A percentile compares a stretch with the other conserved stretches of the same genome.
Conservation (phyloP, 2,329 filamentous ascomycete genomes). For the Ilyonectria destructans region DNA sequence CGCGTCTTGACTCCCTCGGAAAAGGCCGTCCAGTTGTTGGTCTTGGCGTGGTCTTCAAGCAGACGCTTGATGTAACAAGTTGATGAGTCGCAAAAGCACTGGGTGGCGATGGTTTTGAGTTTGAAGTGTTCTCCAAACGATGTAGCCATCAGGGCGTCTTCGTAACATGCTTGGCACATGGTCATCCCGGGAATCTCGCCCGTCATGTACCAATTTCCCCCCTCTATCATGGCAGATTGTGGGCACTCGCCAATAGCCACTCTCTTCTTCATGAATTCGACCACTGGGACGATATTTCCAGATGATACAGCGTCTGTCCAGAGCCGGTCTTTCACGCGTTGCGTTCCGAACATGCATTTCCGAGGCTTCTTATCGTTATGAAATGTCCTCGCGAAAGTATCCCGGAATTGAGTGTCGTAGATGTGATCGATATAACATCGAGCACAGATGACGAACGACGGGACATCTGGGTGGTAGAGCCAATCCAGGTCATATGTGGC, state of each 20-base stretch:
- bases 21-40: constrained; percentile 55
- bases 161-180: constrained; percentile 59
- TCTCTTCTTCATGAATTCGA: constrained; percentile 52
- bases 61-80: constrained; percentile 51
- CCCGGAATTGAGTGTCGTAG: constrained; percentile 49
- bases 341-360: constrained; percentile 55
- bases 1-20: constrained; percentile 49
- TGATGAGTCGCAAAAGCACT: constrained; percentile 53
- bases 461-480: constrained; percentile 55
- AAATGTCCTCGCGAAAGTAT: constrained; percentile 45
- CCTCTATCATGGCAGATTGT: constrained; percentile 30
- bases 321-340: constrained; percentile 52
- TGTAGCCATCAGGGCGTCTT: constrained; percentile 53
- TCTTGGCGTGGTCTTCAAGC: constrained; percentile 46
- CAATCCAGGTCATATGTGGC: constrained; percentile 54
- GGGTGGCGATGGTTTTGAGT: constrained; percentile 15
- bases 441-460: constrained; percentile 55
- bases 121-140: constrained; percentile 51
- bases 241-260: constrained; percentile 40
- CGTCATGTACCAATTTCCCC: constrained; percentile 55
- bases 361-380: constrained; percentile 49
- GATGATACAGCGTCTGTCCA: constrained; percentile 50
- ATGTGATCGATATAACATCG: constrained; percentile 58
- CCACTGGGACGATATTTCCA: constrained; percentile 46
- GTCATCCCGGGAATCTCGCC: constrained; percentile 50